Conservation (phyloP, 1,139 yeast genomes). For the Yamadazyma triangularis region DNA sequence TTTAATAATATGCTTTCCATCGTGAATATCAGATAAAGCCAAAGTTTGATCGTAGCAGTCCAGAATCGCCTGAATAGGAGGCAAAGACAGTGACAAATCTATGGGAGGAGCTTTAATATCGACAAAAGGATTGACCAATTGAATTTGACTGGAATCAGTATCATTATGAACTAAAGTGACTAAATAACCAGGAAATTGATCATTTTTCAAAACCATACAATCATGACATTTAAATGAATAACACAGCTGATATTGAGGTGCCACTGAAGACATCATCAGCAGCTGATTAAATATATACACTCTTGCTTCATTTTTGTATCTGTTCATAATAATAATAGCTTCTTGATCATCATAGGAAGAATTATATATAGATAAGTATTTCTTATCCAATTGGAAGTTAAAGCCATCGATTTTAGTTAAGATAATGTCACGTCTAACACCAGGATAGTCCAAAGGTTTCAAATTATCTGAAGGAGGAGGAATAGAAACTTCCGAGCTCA, state of each 20-base stretch:
- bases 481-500: conserved; percentile 44
- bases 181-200: conserved; percentile 38
- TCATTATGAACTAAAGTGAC: conserved; percentile 30
- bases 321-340: conserved; percentile 47
- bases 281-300: conserved; percentile 47
- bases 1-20: conserved; percentile 25
- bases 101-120: conserved; percentile 43
- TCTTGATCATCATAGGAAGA: conserved; percentile 52
- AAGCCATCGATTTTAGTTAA: conserved; percentile 56
- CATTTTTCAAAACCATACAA: conserved; percentile 33
- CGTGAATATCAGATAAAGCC: conserved; percentile 19
- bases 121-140: conserved; percentile 62
- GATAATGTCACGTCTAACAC: conserved; percentile 59
- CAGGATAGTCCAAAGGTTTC: conserved; percentile 23
- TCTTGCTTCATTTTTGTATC: conserved; percentile 31
- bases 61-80: conserved; percentile 17
- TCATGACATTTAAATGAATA: conserved; percentile 36
- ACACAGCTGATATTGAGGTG: conserved; percentile 31
- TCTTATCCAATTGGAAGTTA: conserved; percentile 22
- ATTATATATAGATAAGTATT: conserved; percentile 38
- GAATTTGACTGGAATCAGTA: conserved; percentile 31
- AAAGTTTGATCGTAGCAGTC: conserved; percentile 28
- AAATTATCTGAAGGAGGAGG: conserved; percentile 20
- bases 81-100: conserved; percentile 13
- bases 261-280: too few species aligned